These are phyloP conservation scores for Hericium erinaceus DNA, from an alignment of 768 basidiomycete species.

Conservation along the genomic window DNA sequence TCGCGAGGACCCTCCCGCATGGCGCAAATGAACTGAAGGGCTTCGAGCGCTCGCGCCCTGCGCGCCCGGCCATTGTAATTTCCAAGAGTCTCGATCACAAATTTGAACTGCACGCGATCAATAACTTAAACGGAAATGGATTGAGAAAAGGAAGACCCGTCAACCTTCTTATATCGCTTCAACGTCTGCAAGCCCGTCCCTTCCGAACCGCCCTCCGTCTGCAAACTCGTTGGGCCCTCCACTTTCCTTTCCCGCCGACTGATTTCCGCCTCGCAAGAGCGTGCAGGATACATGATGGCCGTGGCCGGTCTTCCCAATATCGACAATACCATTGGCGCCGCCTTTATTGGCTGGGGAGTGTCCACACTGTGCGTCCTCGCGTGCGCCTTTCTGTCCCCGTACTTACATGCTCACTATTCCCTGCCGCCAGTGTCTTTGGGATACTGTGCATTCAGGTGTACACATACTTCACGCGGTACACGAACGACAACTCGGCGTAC, in stretches of 20 bases:
- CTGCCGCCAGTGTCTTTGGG: conserved; percentile 8
- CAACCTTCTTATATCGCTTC: too few species aligned
- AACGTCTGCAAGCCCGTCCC: not conserved
- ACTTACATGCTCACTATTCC: not conserved
- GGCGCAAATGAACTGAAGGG: too few species aligned
- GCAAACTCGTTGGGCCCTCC: not conserved
- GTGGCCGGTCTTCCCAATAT: conserved; percentile 1
- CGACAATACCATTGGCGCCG: conserved; percentile 11
- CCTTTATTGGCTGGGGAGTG: conserved; percentile 10
- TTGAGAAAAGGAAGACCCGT: too few species aligned
- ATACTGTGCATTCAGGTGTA: conserved; percentile 12
- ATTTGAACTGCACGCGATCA: too few species aligned
- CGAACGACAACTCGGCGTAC: conserved; percentile 8
- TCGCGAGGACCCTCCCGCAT: too few species aligned
- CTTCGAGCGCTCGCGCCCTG: too few species aligned
- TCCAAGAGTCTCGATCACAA: too few species aligned
- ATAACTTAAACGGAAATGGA: too few species aligned
- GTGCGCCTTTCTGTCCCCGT: not conserved
- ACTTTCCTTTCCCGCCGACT: not conserved
- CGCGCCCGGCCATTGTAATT: too few species aligned
- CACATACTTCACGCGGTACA: conserved; percentile 10
- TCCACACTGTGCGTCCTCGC: conserved; percentile 8
- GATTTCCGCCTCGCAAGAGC: not conserved
- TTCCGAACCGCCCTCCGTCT: not conserved
- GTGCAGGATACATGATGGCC: not conserved